Percentiles rank a stretch among this genome's conserved stretches.
Conservation (phyloP, 2,329 filamentous ascomycete genomes). For the Zasmidium cellare region DNA sequence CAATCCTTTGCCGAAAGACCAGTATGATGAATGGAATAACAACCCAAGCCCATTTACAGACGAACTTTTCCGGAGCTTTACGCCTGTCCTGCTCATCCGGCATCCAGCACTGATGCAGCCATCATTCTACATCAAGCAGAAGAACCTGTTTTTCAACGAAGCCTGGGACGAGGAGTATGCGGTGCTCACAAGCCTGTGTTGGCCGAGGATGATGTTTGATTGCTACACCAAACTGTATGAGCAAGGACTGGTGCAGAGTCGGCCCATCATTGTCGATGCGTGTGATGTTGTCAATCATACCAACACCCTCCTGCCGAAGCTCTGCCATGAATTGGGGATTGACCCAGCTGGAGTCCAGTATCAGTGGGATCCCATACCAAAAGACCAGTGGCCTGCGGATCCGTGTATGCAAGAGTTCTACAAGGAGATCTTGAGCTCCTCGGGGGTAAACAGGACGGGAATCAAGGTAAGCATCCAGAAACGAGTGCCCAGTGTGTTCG, state of each 20-base stretch:
- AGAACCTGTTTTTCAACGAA: neutral
- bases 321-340: conserved; percentile 7
- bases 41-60: conserved; percentile 19
- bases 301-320: neutral
- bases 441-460: conserved; percentile 7
- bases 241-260: neutral
- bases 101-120: conserved; percentile 24
- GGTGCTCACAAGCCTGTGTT: conserved; percentile 1
- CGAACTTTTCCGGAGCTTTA: conserved; percentile 13
- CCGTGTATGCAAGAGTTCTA: conserved; percentile 8
- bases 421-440: conserved; percentile 8
- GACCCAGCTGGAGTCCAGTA: conserved; percentile 16
- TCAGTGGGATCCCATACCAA: conserved; percentile 7
- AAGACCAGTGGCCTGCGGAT: conserved; percentile 13
- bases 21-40: neutral
- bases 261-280: conserved; percentile 20
- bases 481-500: neutral
- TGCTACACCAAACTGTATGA: conserved; percentile 4
- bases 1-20: neutral
- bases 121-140: conserved; percentile 12
- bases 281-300: conserved; percentile 19
- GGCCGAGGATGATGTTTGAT: conserved; percentile 11
- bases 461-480: conserved; percentile 1
- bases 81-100: conserved; percentile 19
- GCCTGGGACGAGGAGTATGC: conserved; percentile 8